Evolutionary conservation across 768 basidiomycete species (phyloP).

Genomic region (Calvatia gigantea): DNA sequence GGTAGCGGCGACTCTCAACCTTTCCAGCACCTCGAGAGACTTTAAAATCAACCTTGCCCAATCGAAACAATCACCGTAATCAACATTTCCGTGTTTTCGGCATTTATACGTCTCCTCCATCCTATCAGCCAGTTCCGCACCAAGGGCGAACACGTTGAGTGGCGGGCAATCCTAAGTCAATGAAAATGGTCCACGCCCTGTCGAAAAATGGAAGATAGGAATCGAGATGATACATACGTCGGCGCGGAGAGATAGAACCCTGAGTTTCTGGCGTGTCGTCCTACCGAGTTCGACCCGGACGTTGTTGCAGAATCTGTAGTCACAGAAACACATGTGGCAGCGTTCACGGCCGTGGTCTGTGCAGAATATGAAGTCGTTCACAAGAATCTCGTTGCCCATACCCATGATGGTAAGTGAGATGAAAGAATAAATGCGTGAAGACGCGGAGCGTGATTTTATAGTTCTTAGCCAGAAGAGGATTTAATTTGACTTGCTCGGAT

Average conservation of each 20-base stretch:
- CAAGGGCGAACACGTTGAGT: too few species aligned
- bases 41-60: too few species aligned
- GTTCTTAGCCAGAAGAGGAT: too few species aligned
- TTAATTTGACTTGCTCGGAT: too few species aligned
- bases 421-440: neutral
- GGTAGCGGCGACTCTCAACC: too few species aligned
- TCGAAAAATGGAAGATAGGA: neutral
- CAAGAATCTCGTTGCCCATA: slow-evolving; percentile 16
- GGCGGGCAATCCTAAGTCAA: too few species aligned
- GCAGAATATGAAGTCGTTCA: slow-evolving; percentile 30
- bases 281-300: slow-evolving; percentile 14
- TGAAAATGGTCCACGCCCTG: too few species aligned
- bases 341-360: slow-evolving; percentile 27
- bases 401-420: neutral
- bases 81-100: too few species aligned
- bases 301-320: slow-evolving; percentile 29
- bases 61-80: too few species aligned
- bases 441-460: neutral
- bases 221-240: slow-evolving; percentile 4
- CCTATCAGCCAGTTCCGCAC: too few species aligned
- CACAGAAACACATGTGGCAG: slow-evolving; percentile 26
- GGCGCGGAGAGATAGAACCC: slow-evolving; percentile 9
- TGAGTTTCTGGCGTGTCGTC: slow-evolving; percentile 14
- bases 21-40: too few species aligned
- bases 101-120: too few species aligned